Base-by-base conservation (phyloP, 441 rosid genomes). In the Adansonia gregorii region DNA sequence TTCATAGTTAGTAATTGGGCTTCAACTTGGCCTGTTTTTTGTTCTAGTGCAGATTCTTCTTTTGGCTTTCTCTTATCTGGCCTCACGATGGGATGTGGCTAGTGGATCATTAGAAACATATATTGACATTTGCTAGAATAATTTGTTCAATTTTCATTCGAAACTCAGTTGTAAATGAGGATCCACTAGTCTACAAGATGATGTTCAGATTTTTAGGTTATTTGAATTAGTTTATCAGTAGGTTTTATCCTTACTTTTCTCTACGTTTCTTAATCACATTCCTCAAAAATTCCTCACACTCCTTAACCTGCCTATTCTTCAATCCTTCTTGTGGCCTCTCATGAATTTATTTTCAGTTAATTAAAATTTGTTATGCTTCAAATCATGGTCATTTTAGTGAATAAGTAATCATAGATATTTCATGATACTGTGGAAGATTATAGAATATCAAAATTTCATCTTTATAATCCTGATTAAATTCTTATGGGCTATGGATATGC, bases 21-120 rank as follows among this genome's bases (percentile, higher is more conserved):
- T 72, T 60, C 46, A 43, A 61, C 24, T 61, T 63, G 48, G 64
- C 66, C 64, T 39, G 65, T 61, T 24, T 10, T 19, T 20, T 10
- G 6, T 52, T 52, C 19, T 52, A 5, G 6, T 52, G 17, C 56
- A 52, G 6, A 52, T 52, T 52, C 56, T 14, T 52, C 15, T 0
- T 52, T 52, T 52, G 17, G 56, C 56, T 14, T 52, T 52, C 15
- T 14, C 56, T 52, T 52, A 31, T 15, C 17, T 14, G 17, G 17
- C 17, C 5, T 51, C 4, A 3, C 5, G 2, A 4, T 52, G 17
- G 17, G 56, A 52, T 52, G 56, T 15, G 17, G 56, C 17, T 52
- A 52, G 56, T 5, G 17, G 4, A 14, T 52, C 56, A 52, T 52
- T 49, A 14, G 4, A 52, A 52, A 14, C 17, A 3, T 5, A 52